Evolutionary conservation across 495 filamentous ascomycete species (phyloP).

Genomic region (Coniosporium apollinis): DNA sequence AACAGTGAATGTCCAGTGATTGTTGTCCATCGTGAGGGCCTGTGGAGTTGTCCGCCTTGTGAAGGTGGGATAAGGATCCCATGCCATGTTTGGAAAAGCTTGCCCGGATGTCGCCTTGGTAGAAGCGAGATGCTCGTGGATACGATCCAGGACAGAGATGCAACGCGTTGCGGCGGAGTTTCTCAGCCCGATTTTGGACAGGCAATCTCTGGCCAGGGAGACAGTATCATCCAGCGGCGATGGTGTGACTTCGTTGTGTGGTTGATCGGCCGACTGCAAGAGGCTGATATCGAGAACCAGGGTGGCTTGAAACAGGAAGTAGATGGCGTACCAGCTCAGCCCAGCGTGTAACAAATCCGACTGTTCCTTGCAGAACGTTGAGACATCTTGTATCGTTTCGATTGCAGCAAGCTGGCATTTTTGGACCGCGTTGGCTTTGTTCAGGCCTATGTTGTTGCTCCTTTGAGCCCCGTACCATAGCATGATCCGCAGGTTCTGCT

Average conservation of each 20-base stretch:
- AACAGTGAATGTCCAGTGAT: too few species aligned
- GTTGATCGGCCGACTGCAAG: not conserved
- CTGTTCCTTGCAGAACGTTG: constrained; percentile 11
- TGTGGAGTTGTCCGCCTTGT: too few species aligned
- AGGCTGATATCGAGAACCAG: constrained; percentile 17
- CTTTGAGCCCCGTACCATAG: constrained; percentile 10
- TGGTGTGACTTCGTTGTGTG: constrained; percentile 4
- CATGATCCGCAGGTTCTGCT: constrained; percentile 21
- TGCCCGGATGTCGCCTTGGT: too few species aligned
- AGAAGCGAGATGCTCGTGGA: too few species aligned
- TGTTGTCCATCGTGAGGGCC: too few species aligned
- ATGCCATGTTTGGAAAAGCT: too few species aligned
- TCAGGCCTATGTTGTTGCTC: constrained; percentile 6
- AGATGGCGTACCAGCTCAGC: constrained; percentile 20
- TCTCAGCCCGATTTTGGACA: constrained; percentile 1
- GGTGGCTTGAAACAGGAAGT: constrained; percentile 24
- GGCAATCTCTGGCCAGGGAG: constrained; percentile 3
- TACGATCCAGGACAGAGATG: not conserved
- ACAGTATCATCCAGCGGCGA: not conserved
- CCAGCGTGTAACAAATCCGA: constrained; percentile 9
- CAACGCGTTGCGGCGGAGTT: constrained; percentile 1
- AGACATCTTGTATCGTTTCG: constrained; percentile 13
- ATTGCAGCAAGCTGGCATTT: constrained; percentile 18
- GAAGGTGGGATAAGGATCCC: too few species aligned
- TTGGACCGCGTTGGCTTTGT: constrained; percentile 5